These are phyloP conservation scores for Chenopodium suecicum DNA, from an alignment of 148 eudicot species.

Conservation along the genomic window DNA sequence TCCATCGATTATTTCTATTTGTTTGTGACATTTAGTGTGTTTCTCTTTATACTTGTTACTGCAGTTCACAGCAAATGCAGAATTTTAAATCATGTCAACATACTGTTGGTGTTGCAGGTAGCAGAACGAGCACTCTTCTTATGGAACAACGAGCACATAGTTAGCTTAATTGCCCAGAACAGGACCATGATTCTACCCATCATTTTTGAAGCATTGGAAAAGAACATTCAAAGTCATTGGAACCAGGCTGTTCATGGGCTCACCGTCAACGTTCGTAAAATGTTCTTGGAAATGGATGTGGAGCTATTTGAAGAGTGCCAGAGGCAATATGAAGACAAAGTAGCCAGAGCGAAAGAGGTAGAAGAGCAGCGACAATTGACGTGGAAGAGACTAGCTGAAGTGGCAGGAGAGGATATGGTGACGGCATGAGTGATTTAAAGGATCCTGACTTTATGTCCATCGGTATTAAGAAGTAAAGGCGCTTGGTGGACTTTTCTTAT, in stretches of 20 bases:
- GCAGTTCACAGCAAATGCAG: neutral
- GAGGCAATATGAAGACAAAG: slow-evolving; percentile 50
- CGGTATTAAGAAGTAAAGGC: slow-evolving; percentile 16
- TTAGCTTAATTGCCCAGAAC: slow-evolving; percentile 65
- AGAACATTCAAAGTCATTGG: slow-evolving; percentile 70
- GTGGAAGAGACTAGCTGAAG: slow-evolving; percentile 62
- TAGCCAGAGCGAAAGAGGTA: slow-evolving; percentile 40
- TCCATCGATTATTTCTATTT: neutral
- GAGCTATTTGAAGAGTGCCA: slow-evolving; percentile 64
- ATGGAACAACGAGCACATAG: slow-evolving; percentile 80
- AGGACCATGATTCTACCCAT: slow-evolving; percentile 57
- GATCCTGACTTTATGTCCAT: slow-evolving; percentile 2
- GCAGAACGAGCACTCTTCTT: slow-evolving; percentile 73
- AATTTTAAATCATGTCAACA: neutral
- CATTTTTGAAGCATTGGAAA: slow-evolving; percentile 72
- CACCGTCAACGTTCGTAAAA: slow-evolving; percentile 63
- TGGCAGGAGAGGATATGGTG: slow-evolving; percentile 47
- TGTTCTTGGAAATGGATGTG: slow-evolving; percentile 72
- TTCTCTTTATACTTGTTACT: neutral
- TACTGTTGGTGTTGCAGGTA: slow-evolving; percentile 44
- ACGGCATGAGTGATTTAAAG: slow-evolving; percentile 24
- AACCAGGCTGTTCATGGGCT: slow-evolving; percentile 72
- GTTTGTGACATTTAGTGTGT: neutral
- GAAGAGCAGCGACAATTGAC: slow-evolving; percentile 49
- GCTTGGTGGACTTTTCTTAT: slow-evolving; percentile 9